Evolutionary conservation across 495 filamentous ascomycete genomes (phyloP).

Genomic region (Talaromyces stipitatus): DNA sequence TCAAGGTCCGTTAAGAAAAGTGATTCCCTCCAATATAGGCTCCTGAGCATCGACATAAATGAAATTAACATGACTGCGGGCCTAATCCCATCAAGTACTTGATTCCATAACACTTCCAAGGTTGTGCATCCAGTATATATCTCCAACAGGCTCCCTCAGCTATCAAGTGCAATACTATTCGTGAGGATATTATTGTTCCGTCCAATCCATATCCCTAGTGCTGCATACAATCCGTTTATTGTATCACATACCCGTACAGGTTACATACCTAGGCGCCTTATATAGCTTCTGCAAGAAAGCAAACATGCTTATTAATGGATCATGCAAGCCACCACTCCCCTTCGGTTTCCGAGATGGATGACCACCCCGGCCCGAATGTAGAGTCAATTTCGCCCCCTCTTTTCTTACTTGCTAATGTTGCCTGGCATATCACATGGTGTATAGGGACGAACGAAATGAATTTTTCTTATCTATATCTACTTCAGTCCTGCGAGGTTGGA

Average conservation of each 20-base stretch:
- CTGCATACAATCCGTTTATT: background rate
- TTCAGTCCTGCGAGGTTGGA: background rate
- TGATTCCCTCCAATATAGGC: too few species aligned
- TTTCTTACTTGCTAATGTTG: background rate
- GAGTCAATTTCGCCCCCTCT: background rate
- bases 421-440: background rate
- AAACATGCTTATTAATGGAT: background rate
- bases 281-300: background rate
- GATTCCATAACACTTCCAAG: too few species aligned
- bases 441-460: background rate
- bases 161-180: background rate
- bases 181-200: background rate
- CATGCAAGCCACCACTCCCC: background rate
- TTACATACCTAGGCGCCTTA: background rate
- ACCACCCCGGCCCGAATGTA: background rate
- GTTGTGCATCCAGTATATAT: too few species aligned
- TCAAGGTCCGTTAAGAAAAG: too few species aligned
- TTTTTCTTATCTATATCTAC: background rate
- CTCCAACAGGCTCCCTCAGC: too few species aligned
- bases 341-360: background rate
- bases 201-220: background rate
- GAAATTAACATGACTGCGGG: too few species aligned
- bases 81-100: too few species aligned
- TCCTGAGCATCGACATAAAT: too few species aligned
- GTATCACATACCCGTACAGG: background rate